Evolutionary conservation across 129 eudicot genomes (phyloP).

Genomic region (Flaveria ramosissima): DNA sequence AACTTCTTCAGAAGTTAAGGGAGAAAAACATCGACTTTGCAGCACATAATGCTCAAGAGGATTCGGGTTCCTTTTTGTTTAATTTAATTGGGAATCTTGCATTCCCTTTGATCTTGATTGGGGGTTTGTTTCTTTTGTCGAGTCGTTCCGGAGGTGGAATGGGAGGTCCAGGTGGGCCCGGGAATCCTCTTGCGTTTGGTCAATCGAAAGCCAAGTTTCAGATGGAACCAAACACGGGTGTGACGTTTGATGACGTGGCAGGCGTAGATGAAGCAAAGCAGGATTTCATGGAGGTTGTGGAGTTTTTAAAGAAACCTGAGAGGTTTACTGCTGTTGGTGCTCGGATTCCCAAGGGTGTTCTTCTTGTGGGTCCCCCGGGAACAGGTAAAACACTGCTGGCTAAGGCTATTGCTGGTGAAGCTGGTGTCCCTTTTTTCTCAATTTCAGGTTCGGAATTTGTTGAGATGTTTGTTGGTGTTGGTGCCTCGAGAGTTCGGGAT

Average conservation of each 20-base stretch:
- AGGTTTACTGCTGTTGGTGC: conserved; percentile 97
- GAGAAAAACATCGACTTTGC: conserved; percentile 97
- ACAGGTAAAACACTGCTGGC: conserved; percentile 96
- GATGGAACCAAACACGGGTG: conserved; percentile 99
- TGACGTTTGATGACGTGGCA: conserved; percentile 94
- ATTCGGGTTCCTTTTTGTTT: conserved; percentile 80
- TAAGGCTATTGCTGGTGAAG: conserved; percentile 98
- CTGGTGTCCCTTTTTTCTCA: conserved; percentile 98
- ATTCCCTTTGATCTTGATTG: conserved; percentile 77
- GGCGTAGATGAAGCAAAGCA: conserved; percentile 99
- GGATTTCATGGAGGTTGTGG: conserved; percentile 97
- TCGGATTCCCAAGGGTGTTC: conserved; percentile 98
- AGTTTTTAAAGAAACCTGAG: conserved; percentile 95
- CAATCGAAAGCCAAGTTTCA: conserved; percentile 96
- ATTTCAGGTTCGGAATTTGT: conserved; percentile 94
- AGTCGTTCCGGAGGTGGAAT: conserved; percentile 87
- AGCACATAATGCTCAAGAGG: conserved; percentile 98
- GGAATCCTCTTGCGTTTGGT: conserved; percentile 80
- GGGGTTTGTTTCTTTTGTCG: conserved; percentile 88
- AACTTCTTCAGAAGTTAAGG: conserved; percentile 90
- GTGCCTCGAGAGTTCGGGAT: conserved; percentile 97
- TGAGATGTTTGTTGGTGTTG: conserved; percentile 99
- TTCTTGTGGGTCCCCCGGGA: conserved; percentile 97
- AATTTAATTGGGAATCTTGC: conserved; percentile 90
- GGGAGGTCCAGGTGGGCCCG: conserved; percentile 99